These are phyloP conservation scores for Phytophthora cryptogea DNA, from an alignment of 352 stramenopile species.

Conservation along the genomic window DNA sequence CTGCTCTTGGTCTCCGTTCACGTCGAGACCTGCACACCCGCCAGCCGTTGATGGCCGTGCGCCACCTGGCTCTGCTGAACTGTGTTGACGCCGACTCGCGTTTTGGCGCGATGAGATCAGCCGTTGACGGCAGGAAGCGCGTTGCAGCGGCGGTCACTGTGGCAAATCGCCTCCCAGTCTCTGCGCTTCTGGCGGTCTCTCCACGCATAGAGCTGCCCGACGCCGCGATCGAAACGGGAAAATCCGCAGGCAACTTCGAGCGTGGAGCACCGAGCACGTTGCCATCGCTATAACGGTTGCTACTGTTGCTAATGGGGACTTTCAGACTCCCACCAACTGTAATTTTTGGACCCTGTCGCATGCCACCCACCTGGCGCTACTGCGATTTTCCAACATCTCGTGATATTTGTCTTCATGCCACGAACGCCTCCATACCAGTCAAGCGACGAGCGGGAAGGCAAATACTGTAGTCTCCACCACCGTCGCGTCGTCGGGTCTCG, in stretches of 20 bases:
- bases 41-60: conserved; percentile 5
- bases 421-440: conserved; percentile 5
- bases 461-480: neutral
- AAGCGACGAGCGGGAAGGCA: conserved; percentile 5
- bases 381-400: conserved; percentile 13
- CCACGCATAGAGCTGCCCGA: conserved; percentile 8
- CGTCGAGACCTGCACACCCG: conserved; percentile 1
- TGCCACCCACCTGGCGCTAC: neutral
- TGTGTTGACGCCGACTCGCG: conserved; percentile 17
- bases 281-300: conserved; percentile 1
- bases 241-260: neutral
- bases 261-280: neutral
- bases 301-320: neutral
- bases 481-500: conserved; percentile 1
- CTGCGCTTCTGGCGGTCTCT: conserved; percentile 14
- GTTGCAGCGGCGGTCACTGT: too few species aligned
- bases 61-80: conserved; percentile 13
- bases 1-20: neutral
- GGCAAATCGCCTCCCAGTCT: conserved; percentile 7
- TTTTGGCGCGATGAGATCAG: conserved; percentile 10
- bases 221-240: conserved; percentile 4
- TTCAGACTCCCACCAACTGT: conserved; percentile 2
- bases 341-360: neutral
- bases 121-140: conserved; percentile 4
- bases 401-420: conserved; percentile 10